Evolutionary conservation across 305 asterid genomes (phyloP), one percentile per base, ranked within the genome.

Genomic region (Solanum hybrid): DNA sequence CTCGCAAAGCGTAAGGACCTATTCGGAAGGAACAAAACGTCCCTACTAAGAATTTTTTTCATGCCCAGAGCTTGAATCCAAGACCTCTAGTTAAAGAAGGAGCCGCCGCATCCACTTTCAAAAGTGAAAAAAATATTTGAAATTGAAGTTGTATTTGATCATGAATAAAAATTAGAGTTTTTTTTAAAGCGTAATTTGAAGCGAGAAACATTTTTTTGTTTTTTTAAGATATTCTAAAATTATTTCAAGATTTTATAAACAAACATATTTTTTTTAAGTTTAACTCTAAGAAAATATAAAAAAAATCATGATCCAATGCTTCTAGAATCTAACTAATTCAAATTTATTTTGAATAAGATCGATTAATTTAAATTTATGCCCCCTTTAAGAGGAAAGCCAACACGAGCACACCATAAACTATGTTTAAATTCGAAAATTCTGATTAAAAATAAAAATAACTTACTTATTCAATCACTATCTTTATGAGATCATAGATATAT

Each of bases 11-110:
- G 12, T 61, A 61, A 61, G 26, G 26, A 20, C 26, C 5, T 61
- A 61, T 61, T 61, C 5, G 1, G 1, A 61, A 61, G 26, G 11
- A 61, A 61, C 10, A 4, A 61, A 20, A 61, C 26, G 2, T 7
- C 11, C n/a, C 2, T 7, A 61, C 11, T 61, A 61, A 7, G 12
- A 61, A 20, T 0, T 20, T 20, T 3, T 61, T 61, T 0, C 12
- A 61, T 61, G 12, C 0, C 26, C 5, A 7, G 1, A 61, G 1
- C 11, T 20, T 20, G 2, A 61, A 61, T 7, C 1, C 0, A 2
- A 61, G 12, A 20, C 72, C 12, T 61, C 26, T 61, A 20, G 5
- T 20, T 20, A 22, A 61, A 22, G 72, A 61, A 61, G 1, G 12
- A 20, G 72, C 26, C 2, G 1, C 1, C 5, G 0, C 26, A 61